Conservation (phyloP, 768 basidiomycete species). For the Paxillus ammoniavirescens region DNA sequence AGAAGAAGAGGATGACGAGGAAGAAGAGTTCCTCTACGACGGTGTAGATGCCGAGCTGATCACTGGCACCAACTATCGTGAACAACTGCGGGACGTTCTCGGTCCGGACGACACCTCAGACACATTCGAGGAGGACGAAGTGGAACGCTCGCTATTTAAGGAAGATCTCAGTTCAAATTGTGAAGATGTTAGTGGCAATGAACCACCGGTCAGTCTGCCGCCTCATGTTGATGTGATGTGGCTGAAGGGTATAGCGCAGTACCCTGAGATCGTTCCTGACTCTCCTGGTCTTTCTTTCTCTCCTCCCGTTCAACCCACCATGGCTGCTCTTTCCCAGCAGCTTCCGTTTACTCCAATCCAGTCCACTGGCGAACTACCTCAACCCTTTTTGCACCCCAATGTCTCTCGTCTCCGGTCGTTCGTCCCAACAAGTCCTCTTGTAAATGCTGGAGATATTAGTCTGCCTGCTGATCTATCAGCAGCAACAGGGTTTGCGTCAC, state of each 20-base stretch:
- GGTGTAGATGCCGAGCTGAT: conserved; percentile 59
- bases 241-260: conserved; percentile 30
- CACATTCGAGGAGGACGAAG: conserved; percentile 44
- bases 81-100: conserved; percentile 70
- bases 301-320: conserved; percentile 32
- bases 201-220: conserved; percentile 30
- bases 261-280: conserved; percentile 36
- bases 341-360: not conserved
- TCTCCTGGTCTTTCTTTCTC: conserved; percentile 40
- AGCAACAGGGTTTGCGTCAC: conserved; percentile 47
- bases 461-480: conserved; percentile 44
- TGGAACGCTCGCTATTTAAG: conserved; percentile 44
- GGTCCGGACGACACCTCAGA: conserved; percentile 60
- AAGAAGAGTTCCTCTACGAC: conserved; percentile 68
- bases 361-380: conserved; percentile 23
- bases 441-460: conserved; percentile 41
- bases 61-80: conserved; percentile 54
- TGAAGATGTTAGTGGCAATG: conserved; percentile 20
- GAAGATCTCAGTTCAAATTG: conserved; percentile 35
- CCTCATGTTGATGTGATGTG: conserved; percentile 19
- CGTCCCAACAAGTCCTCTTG: conserved; percentile 46
- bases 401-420: conserved; percentile 79
- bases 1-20: conserved; percentile 47
- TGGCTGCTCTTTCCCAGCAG: conserved; percentile 37
- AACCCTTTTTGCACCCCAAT: conserved; percentile 68